These are phyloP conservation scores for Lanmaoa rubissima DNA, from an alignment of 768 basidiomycete genomes.

Conservation along the genomic window DNA sequence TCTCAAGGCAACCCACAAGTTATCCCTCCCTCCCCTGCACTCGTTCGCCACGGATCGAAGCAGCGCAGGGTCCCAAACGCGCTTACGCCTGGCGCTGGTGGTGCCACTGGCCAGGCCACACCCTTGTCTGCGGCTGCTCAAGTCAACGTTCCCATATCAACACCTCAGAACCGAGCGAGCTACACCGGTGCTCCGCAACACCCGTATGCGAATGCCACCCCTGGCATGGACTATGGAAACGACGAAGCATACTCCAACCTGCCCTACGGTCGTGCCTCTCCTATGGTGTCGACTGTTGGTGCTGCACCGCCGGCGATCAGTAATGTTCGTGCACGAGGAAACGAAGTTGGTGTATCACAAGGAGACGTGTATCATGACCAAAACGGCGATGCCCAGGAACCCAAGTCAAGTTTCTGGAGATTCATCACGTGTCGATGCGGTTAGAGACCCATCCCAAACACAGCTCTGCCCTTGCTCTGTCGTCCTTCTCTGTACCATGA, in stretches of 20 bases:
- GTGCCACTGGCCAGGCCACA: slow-evolving; percentile 53
- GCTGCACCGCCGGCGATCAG: slow-evolving; percentile 72
- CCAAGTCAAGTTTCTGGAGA: slow-evolving; percentile 57
- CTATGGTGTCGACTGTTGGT: slow-evolving; percentile 72
- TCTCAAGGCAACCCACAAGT: slow-evolving; percentile 56
- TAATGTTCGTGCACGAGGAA: slow-evolving; percentile 67
- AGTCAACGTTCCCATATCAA: slow-evolving; percentile 65
- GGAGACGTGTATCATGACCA: slow-evolving; percentile 58
- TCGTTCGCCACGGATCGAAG: slow-evolving; percentile 75
- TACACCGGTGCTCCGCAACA: slow-evolving; percentile 48
- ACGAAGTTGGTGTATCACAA: slow-evolving; percentile 64
- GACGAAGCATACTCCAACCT: slow-evolving; percentile 62
- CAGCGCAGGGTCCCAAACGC: slow-evolving; percentile 60
- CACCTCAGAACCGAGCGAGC: slow-evolving; percentile 47
- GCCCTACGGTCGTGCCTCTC: slow-evolving; percentile 75
- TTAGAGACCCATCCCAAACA: slow-evolving; percentile 28
- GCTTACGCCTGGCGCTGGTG: slow-evolving; percentile 53
- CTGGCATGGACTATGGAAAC: slow-evolving; percentile 59
- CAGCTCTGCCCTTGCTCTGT: slow-evolving; percentile 19
- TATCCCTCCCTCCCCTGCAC: slow-evolving; percentile 72
- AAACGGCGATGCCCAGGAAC: slow-evolving; percentile 50
- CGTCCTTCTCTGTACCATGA: slow-evolving; percentile 23
- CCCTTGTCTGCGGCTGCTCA: slow-evolving; percentile 77
- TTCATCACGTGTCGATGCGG: slow-evolving; percentile 81
- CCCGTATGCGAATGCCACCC: slow-evolving; percentile 64